Evolutionary conservation across 192 early-diverging fungal species (phyloP), one percentile per base, ranked within the genome.

Genomic region (Linnemannia elongata): DNA sequence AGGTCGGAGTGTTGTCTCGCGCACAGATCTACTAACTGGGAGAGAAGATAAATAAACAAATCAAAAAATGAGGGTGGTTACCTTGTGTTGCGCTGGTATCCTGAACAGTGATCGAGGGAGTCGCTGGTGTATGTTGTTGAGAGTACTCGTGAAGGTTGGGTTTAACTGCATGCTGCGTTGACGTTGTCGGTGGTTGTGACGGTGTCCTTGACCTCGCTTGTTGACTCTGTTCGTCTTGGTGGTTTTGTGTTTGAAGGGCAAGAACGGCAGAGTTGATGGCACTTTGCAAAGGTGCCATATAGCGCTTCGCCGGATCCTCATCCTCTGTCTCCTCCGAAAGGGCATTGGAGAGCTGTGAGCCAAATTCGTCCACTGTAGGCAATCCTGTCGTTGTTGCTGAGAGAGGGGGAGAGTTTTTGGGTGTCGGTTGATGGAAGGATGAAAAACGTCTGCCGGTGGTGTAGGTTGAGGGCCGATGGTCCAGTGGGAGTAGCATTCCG

Each of bases 321-420:
- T 88, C 82, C n/a, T 84, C 82, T 52, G 82, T 81, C 71, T 84
- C 82, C 27, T 88, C 78, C 8, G 79, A 83, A 1, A 84, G 39
- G 8, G 81, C 82, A n/a, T 60, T 66, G 52, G 35, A 78, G 4
- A 84, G 69, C 30, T 74, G 88, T 12, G 63, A 24, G 54, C 75
- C 39, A 24, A 84, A 81, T 69, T 84, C 80, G 5, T 81, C 82
- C 1, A 84, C 80, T 15, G 72, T 18, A 7, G 70, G 71, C 20
- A 84, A 41, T 41, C 79, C 81, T 27, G 75, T 27, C 12, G 78
- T 78, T 12, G 82, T 81, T 3, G 88, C 79, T 72, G 82, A 76
- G 7, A 84, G 88, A 27, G 82, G 82, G 22, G 88, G 82, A 7
- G 88, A 88, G 68, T 87, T 87, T 47, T 87, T 87, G 38, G 85